A percentile compares a stretch with the other conserved stretches of the same genome.
Conservation (phyloP, 306 rosid genomes). For the Boehmeria nivea region DNA sequence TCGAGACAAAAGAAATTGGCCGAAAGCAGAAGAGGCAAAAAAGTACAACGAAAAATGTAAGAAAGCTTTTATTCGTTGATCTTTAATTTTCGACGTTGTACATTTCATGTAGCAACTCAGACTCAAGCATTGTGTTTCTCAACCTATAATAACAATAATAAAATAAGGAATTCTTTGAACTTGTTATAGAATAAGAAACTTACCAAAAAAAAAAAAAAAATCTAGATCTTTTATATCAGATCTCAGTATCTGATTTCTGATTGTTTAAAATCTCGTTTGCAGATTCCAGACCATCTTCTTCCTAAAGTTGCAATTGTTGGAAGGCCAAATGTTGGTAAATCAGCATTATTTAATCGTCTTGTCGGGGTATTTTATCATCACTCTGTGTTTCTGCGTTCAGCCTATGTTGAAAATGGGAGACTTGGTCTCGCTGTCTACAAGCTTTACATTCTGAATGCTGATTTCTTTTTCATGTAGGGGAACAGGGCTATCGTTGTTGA, state of each 20-base stretch:
- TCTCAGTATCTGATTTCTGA: too few relatives aligned
- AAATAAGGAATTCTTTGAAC: too few relatives aligned
- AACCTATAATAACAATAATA: too few relatives aligned
- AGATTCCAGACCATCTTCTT: conserved; percentile 88
- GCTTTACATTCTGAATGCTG: neutral
- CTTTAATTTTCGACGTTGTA: neutral
- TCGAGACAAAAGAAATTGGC: conserved; percentile 30
- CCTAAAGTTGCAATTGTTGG: conserved; percentile 85
- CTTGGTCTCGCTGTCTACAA: too few relatives aligned
- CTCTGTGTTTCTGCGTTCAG: too few relatives aligned
- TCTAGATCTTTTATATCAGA: too few relatives aligned
- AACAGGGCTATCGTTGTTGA: conserved; percentile 95
- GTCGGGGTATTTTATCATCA: conserved; percentile 72
- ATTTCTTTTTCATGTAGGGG: conserved; percentile 38
- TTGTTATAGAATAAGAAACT: too few relatives aligned
- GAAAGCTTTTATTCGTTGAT: conserved; percentile 17
- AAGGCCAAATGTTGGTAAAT: conserved; percentile 96
- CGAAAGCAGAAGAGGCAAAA: conserved; percentile 45
- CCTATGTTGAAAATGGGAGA: too few relatives aligned
- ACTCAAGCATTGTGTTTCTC: too few relatives aligned
- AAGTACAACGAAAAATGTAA: conserved; percentile 36
- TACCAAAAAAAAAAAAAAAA: too few relatives aligned
- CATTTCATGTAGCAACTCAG: neutral
- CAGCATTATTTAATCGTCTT: conserved; percentile 88
- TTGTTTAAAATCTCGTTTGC: conserved; percentile 9